Percentiles rank a stretch among this genome's conserved stretches.
Conservation (phyloP, 139 green algal species). For the Ulvella scutata region DNA sequence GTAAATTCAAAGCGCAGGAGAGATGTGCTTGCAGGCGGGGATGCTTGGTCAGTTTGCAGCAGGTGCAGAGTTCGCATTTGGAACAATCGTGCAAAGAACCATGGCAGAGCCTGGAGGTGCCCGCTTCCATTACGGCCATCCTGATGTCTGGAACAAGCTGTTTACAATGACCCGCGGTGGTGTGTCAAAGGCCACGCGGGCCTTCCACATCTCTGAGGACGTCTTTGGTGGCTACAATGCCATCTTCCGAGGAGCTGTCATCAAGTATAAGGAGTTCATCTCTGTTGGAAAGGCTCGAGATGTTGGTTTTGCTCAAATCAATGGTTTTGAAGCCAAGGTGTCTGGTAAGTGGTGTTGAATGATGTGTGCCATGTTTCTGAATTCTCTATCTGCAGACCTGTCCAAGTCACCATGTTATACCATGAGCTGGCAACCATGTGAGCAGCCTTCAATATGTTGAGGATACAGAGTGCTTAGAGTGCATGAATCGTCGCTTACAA, state of each 20-base stretch:
- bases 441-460: too few species aligned
- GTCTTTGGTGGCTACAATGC: slow-evolving; percentile 57
- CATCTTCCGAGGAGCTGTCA: slow-evolving; percentile 44
- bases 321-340: slow-evolving; percentile 75
- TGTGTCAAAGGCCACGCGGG: slow-evolving; percentile 32
- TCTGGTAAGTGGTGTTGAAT: too few species aligned
- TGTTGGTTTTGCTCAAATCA: slow-evolving; percentile 85
- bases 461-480: too few species aligned
- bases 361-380: too few species aligned
- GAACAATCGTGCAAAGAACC: slow-evolving; percentile 53
- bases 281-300: slow-evolving; percentile 67
- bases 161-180: slow-evolving; percentile 61
- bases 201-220: slow-evolving; percentile 36
- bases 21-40: slow-evolving; percentile 7
- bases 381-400: too few species aligned
- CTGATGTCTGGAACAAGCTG: slow-evolving; percentile 77
- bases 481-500: too few species aligned
- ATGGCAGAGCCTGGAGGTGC: slow-evolving; percentile 43
- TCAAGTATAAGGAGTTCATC: slow-evolving; percentile 79
- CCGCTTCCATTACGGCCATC: slow-evolving; percentile 81
- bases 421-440: too few species aligned
- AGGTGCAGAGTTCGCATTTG: slow-evolving; percentile 53
- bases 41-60: slow-evolving; percentile 54
- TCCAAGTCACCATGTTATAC: too few species aligned
- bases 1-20: too few species aligned